Evolutionary conservation across 345 rosid species (phyloP).

Genomic region (Garcia nutans): DNA sequence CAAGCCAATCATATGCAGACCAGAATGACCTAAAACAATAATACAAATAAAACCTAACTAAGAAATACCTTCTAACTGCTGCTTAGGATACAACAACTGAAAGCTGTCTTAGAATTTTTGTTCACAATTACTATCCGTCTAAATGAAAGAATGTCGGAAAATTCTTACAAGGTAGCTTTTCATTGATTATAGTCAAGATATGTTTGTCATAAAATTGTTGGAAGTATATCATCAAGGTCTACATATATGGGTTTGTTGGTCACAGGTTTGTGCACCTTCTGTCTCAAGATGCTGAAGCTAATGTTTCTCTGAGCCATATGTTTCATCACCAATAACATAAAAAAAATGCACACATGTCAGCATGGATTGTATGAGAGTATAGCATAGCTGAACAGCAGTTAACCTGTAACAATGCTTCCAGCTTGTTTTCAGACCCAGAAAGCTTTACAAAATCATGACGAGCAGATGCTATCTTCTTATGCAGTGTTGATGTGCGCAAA

Average conservation of each 20-base stretch:
- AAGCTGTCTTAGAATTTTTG: not conserved
- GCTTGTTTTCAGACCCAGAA: slow-evolving; percentile 88
- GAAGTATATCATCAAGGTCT: not conserved
- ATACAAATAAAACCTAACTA: not conserved
- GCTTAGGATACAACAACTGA: not conserved
- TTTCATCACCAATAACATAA: not conserved
- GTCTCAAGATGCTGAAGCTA: not conserved
- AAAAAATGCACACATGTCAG: not conserved
- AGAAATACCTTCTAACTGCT: not conserved
- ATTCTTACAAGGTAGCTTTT: not conserved
- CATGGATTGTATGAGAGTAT: not conserved
- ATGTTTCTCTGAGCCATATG: not conserved
- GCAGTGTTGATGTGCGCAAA: slow-evolving; percentile 85
- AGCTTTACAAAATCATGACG: slow-evolving; percentile 90
- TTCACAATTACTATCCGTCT: not conserved
- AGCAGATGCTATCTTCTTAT: slow-evolving; percentile 85
- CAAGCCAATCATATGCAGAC: not conserved
- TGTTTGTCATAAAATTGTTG: not conserved
- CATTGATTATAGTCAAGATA: not conserved
- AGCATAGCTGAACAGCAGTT: slow-evolving; percentile 5
- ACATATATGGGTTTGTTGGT: not conserved
- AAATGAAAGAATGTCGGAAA: not conserved
- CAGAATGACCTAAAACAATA: not conserved
- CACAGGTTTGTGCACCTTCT: not conserved
- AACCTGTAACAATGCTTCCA: slow-evolving; percentile 89